Conservation (phyloP, 2,329 filamentous ascomycete species). For the Diplodia corticola region DNA sequence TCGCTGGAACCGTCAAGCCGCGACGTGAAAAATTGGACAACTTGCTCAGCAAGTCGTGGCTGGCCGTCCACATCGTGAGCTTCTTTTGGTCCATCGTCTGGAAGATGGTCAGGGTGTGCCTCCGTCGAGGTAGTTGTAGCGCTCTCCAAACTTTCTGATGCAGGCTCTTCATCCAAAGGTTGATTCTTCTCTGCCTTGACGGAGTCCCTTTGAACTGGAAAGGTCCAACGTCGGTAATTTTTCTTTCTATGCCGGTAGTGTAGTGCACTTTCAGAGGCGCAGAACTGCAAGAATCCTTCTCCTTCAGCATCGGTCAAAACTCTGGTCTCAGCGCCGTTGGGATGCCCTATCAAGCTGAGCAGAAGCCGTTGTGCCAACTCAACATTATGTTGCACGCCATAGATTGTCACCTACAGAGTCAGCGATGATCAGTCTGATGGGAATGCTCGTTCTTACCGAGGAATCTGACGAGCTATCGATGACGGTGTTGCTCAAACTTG, state of each 20-base stretch:
- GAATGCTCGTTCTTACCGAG: conserved; percentile 27
- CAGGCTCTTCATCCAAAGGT: not conserved
- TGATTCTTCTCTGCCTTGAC: not conserved
- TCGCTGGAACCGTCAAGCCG: too few relatives aligned
- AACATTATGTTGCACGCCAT: conserved; percentile 29
- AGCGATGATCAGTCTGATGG: conserved; percentile 4
- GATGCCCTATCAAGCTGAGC: conserved; percentile 31
- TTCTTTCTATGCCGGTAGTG: conserved; percentile 29
- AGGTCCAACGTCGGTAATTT: conserved; percentile 33
- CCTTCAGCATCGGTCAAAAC: conserved; percentile 25
- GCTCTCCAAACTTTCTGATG: not conserved
- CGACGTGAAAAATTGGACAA: not conserved
- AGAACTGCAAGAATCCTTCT: conserved; percentile 28
- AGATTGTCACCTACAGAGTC: conserved; percentile 32
- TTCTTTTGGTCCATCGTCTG: not conserved
- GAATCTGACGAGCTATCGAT: conserved; percentile 28
- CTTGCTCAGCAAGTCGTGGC: not conserved
- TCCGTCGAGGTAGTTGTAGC: not conserved
- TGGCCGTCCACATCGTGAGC: not conserved
- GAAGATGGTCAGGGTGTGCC: too few relatives aligned
- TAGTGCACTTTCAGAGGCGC: conserved; percentile 29
- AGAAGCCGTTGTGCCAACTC: conserved; percentile 35
- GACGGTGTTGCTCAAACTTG: conserved; percentile 30
- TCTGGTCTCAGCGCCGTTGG: conserved; percentile 26
- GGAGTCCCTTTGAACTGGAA: conserved; percentile 22